Evolutionary conservation across 1,284 basidiomycete genomes (phyloP), one percentile per base, ranked within the genome.

Genomic region (Psilocybe mexicana): DNA sequence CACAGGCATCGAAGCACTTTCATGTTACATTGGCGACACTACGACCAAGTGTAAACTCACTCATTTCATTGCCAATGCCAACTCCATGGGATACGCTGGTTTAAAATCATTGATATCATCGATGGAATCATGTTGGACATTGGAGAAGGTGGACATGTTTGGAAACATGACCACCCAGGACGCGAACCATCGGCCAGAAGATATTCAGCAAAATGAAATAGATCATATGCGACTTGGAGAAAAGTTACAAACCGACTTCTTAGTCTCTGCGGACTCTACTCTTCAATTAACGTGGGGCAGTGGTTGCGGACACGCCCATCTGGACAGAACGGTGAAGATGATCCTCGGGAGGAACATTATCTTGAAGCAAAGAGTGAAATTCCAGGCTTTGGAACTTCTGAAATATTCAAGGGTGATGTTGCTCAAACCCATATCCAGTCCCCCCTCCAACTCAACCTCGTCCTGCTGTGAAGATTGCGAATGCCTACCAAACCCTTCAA

Each of bases 311-410:
- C 44, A 52, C 35, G 4, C 36, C 11, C 11, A n/a, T 25, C 35
- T 60, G n/a, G 50, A 63, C 12, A 6, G 7, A 2, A 51, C 38
- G 23, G 70, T 83, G 47, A 74, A 73, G 36, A 69, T 69, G 8
- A 66, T 79, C 25, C 64, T 85, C 18, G 63, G 73, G 48, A 76
- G 84, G 25, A 88, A 89, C 62, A 65, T 68, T 10, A 72, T 76
- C 47, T 72, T 84, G 54, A 80, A 79, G 59, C 71, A 72, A 50
- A 70, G 72, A 59, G 77, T 78, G 6, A 74, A 79, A 65, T 72
- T 68, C 35, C 80, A 86, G 43, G 84, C 87, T 1, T 64, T 86
- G 6, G 62, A 68, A 6, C 76, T 89, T 3, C 65, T 89, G 49
- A 75, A 72, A 35, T 80, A 81, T 61, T 75, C 85, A 8, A 74